Evolutionary conservation across 768 basidiomycete species (phyloP).

Genomic region (Cystofilobasidium ferigula): DNA sequence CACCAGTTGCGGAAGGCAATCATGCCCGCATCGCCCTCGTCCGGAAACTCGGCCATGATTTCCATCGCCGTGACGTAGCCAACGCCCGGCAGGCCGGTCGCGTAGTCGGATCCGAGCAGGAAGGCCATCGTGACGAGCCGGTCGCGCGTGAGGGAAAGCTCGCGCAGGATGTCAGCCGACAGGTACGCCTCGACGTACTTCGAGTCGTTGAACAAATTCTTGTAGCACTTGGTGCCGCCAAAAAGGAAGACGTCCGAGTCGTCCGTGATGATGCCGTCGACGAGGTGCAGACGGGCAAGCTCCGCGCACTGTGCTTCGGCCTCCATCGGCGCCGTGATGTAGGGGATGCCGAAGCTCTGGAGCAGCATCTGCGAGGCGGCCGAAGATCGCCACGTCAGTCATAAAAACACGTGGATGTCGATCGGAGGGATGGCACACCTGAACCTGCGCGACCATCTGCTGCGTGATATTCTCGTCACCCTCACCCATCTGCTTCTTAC

Average conservation of each 20-base stretch:
- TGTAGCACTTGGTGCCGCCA: slow-evolving; percentile 87
- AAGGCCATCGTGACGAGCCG: slow-evolving; percentile 82
- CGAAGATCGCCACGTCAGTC: neutral
- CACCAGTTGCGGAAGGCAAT: slow-evolving; percentile 84
- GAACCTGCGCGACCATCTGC: slow-evolving; percentile 81
- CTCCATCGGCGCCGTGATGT: slow-evolving; percentile 98
- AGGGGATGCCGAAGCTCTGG: slow-evolving; percentile 89
- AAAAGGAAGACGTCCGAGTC: slow-evolving; percentile 99
- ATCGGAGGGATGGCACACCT: slow-evolving; percentile 38
- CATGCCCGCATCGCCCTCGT: slow-evolving; percentile 54
- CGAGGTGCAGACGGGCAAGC: slow-evolving; percentile 68
- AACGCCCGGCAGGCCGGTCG: slow-evolving; percentile 78
- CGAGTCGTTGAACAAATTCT: slow-evolving; percentile 99
- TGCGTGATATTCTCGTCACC: slow-evolving; percentile 80
- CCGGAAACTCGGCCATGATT: slow-evolving; percentile 82
- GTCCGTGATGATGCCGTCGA: slow-evolving; percentile 96
- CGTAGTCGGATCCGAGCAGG: slow-evolving; percentile 91
- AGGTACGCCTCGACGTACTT: slow-evolving; percentile 98
- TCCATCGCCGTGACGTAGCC: slow-evolving; percentile 97
- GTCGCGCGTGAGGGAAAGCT: slow-evolving; percentile 75
- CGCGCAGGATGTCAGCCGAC: slow-evolving; percentile 65
- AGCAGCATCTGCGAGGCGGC: slow-evolving; percentile 69
- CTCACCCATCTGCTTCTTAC: slow-evolving; percentile 80
- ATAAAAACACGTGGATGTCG: neutral
- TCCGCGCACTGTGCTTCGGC: slow-evolving; percentile 98